Percentiles rank a stretch among this genome's conserved stretches.
Conservation (phyloP, 352 stramenopile species). For the Elongisporangium undulatum region DNA sequence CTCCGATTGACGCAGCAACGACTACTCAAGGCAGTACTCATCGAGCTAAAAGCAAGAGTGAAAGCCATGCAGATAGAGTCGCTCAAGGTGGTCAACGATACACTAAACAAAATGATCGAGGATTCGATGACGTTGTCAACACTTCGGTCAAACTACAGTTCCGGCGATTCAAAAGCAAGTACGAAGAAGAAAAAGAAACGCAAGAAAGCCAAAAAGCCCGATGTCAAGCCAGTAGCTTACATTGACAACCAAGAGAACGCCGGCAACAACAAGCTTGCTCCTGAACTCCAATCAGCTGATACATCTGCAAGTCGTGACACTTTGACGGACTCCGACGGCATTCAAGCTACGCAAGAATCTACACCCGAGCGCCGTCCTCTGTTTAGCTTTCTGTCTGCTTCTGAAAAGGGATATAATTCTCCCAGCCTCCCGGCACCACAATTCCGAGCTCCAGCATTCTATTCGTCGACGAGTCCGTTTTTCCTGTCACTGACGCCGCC, state of each 20-base stretch:
- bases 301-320: not conserved
- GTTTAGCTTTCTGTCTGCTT: not conserved
- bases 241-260: not conserved
- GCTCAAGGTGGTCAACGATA: slow-evolving; percentile 17
- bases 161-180: not conserved
- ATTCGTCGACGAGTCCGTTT: slow-evolving; percentile 34
- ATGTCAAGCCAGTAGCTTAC: not conserved
- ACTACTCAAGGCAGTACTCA: slow-evolving; percentile 34
- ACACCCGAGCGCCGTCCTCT: not conserved
- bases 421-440: not conserved
- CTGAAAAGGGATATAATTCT: slow-evolving; percentile 24
- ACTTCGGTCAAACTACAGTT: slow-evolving; percentile 6
- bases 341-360: not conserved
- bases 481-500: slow-evolving; percentile 46
- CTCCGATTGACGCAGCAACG: slow-evolving; percentile 24
- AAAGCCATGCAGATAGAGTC: slow-evolving; percentile 19
- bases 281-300: not conserved
- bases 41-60: slow-evolving; percentile 30
- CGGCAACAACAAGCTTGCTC: not conserved
- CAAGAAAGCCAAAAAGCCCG: slow-evolving; percentile 14
- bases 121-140: slow-evolving; percentile 14
- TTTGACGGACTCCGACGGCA: not conserved
- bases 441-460: slow-evolving; percentile 32
- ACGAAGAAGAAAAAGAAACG: slow-evolving; percentile 19
- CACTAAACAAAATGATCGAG: slow-evolving; percentile 41